Evolutionary conservation across 2,329 filamentous ascomycete genomes (phyloP).

Genomic region (Ploettnerulaceae sp.): DNA sequence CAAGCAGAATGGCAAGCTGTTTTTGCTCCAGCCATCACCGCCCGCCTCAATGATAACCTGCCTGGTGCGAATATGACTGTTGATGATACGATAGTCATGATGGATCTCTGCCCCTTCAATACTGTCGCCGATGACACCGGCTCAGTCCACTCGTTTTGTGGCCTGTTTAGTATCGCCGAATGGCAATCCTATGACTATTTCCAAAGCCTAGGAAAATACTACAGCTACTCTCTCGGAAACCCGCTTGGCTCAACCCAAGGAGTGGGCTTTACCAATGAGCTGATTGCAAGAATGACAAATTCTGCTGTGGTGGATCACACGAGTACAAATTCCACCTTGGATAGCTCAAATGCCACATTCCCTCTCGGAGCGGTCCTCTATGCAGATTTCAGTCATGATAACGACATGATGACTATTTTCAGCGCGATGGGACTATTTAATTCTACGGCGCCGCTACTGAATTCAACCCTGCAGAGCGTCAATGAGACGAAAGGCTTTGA

Average conservation of each 20-base stretch:
- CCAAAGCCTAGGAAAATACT: constrained; percentile 77
- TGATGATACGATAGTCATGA: constrained; percentile 63
- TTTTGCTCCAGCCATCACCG: constrained; percentile 64
- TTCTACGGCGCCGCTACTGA: constrained; percentile 49
- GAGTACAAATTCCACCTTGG: constrained; percentile 72
- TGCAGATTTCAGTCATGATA: constrained; percentile 90
- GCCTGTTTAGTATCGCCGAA: constrained; percentile 66
- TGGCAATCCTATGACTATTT: constrained; percentile 80
- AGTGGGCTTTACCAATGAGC: constrained; percentile 82
- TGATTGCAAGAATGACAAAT: constrained; percentile 72
- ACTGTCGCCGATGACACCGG: constrained; percentile 61
- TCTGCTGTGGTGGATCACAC: constrained; percentile 67
- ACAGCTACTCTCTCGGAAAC: constrained; percentile 73
- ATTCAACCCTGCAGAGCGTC: constrained; percentile 45
- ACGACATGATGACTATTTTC: constrained; percentile 74
- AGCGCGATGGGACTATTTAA: constrained; percentile 77
- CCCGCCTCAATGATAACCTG: constrained; percentile 64
- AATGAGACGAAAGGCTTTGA: constrained; percentile 62
- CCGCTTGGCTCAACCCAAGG: constrained; percentile 78
- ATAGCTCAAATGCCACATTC: constrained; percentile 63
- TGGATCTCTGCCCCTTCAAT: constrained; percentile 86
- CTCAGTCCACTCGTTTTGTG: constrained; percentile 66
- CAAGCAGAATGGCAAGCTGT: constrained; percentile 54
- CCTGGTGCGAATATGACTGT: constrained; percentile 60
- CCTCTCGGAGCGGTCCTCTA: constrained; percentile 66